These are phyloP conservation scores for Zygosaccharomyces siamensis DNA, from an alignment of 805 yeast genomes.

Conservation along the genomic window DNA sequence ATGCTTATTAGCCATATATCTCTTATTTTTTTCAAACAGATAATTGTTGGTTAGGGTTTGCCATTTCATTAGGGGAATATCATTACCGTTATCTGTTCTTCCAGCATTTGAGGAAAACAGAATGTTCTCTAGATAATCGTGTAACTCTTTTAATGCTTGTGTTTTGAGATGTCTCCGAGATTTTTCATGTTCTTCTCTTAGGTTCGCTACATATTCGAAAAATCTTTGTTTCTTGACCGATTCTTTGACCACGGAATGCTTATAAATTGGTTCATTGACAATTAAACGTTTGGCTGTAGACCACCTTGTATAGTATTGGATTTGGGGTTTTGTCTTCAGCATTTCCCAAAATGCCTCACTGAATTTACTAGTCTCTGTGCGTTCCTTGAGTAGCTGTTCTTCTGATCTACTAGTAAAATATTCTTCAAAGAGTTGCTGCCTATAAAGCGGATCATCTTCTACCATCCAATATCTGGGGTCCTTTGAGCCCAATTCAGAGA, in stretches of 20 bases:
- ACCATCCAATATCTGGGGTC: slow-evolving; percentile 68
- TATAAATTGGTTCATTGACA: slow-evolving; percentile 60
- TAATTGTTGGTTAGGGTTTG: slow-evolving; percentile 19
- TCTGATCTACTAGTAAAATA: slow-evolving; percentile 49
- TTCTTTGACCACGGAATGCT: slow-evolving; percentile 55
- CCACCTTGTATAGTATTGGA: slow-evolving; percentile 64
- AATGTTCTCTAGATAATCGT: slow-evolving; percentile 43
- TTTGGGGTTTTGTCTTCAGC: slow-evolving; percentile 40
- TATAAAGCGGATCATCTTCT: slow-evolving; percentile 49
- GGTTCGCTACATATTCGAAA: slow-evolving; percentile 41
- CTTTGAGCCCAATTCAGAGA: slow-evolving; percentile 46
- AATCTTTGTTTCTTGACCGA: slow-evolving; percentile 52
- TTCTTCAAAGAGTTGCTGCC: slow-evolving; percentile 61
- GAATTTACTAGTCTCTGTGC: slow-evolving; percentile 50
- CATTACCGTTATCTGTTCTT: slow-evolving; percentile 9
- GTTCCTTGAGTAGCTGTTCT: slow-evolving; percentile 49
- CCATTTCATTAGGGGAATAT: slow-evolving; percentile 24
- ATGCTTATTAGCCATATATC: slow-evolving; percentile 58
- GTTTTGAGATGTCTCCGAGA: slow-evolving; percentile 31
- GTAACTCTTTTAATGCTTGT: slow-evolving; percentile 51
- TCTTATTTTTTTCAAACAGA: slow-evolving; percentile 40
- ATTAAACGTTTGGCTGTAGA: slow-evolving; percentile 47
- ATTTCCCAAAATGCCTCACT: slow-evolving; percentile 48
- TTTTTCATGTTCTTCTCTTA: slow-evolving; percentile 34
- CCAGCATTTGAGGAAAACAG: slow-evolving; percentile 20